Evolutionary conservation across 23 red algal species (phyloP), one percentile per base, ranked within the genome.

Genomic region (Pyropia yezoensis): DNA sequence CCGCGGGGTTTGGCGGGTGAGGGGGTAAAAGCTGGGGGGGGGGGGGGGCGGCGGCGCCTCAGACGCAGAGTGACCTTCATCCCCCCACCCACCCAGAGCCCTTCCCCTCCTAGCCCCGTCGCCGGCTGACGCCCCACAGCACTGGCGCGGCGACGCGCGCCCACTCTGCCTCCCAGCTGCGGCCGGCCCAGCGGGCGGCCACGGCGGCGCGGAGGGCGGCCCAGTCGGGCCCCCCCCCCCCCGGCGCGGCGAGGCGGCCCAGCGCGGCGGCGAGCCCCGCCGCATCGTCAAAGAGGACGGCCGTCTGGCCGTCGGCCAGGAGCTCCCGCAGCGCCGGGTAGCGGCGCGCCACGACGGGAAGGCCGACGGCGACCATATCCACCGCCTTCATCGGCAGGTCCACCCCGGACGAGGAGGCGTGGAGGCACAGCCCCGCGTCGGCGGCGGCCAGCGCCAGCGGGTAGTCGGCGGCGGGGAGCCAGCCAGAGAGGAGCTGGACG

Each of bases 321-420:
- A 95, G 56, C 53, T 96, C 77, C 12, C 71, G 52, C 14, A 96
- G 63, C 34, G 79, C 90, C 0, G 53, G 54, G 68, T 85, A 96
- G 7, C 58, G 17, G 30, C 68, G 51, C 19, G 85, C 74, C 3
- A 89, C 18, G 1, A 96, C 92, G n/a, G 92, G 92, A n/a, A 90
- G 52, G 8, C 84, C 84, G 52, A 65, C 59, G 1, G 52, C 92
- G 26, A 89, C 62, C 92, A 96, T 90, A 56, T 96, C 92, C 8
- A 96, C 79, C 11, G 68, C 92, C 67, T 96, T 96, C 92, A 96
- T 96, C 1, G 92, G 92, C 54, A 96, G 59, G 77, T 96, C 92
- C 45, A 96, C 26, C 14, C 83, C 84, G 19, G 84, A 90, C 4
- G 85, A 90, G 49, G 84, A 90, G 11, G 68, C 60, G 59, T 96